Evolutionary conservation across 2,329 filamentous ascomycete genomes (phyloP).

Genomic region (Aspergillus sojae): DNA sequence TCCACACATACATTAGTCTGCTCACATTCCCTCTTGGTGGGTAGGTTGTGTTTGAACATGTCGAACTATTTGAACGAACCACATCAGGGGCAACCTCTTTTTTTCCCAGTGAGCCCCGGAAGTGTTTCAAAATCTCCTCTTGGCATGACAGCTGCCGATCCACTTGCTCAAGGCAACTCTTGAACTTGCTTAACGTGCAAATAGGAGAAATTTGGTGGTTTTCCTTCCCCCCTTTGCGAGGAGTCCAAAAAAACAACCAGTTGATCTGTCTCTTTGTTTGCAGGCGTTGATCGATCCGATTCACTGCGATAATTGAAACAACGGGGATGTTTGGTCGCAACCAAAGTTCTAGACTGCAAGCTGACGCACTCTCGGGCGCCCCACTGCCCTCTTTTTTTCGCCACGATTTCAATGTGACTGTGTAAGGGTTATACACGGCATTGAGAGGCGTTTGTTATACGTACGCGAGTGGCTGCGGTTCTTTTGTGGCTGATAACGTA

Average conservation of each 20-base stretch:
- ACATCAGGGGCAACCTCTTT: background rate
- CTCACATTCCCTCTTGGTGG: background rate
- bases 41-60: background rate
- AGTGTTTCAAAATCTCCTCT: background rate
- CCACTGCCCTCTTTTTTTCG: background rate
- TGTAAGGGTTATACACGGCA: background rate
- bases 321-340: background rate
- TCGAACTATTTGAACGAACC: background rate
- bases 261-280: background rate
- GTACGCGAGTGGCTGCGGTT: background rate
- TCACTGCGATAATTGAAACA: background rate
- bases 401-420: background rate
- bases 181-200: background rate
- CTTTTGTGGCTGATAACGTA: background rate
- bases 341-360: background rate
- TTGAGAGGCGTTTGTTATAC: background rate
- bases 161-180: background rate
- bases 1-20: background rate
- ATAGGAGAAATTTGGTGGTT: background rate
- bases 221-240: background rate
- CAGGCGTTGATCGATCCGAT: background rate
- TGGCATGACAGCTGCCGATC: background rate
- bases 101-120: background rate
- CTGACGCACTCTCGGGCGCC: background rate
- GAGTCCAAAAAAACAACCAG: background rate